Conservation (phyloP, 192 early-diverging fungal genomes). For the Mortierella hygrophila region DNA sequence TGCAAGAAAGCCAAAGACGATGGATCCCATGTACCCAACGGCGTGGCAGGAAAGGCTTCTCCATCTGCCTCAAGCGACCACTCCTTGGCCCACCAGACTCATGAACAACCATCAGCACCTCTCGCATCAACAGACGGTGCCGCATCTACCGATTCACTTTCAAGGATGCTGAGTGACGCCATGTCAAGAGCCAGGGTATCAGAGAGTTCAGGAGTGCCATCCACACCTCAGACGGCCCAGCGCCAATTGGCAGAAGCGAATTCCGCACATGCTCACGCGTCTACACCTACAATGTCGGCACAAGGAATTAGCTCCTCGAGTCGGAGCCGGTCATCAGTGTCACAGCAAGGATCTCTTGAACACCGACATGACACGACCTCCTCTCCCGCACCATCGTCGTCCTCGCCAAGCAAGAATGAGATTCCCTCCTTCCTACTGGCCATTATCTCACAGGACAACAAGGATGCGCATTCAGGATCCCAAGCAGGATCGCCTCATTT, state of each 20-base stretch:
- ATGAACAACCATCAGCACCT: neutral
- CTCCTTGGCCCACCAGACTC: neutral
- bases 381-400: neutral
- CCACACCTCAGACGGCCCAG: neutral
- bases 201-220: slow-evolving; percentile 40
- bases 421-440: slow-evolving; percentile 42
- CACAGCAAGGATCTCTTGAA: neutral
- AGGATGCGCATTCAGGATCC: neutral
- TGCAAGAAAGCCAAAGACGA: slow-evolving; percentile 41
- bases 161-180: slow-evolving; percentile 41
- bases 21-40: neutral
- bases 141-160: slow-evolving; percentile 24
- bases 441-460: slow-evolving; percentile 35
- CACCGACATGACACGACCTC: neutral
- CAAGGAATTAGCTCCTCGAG: neutral
- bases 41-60: neutral
- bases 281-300: neutral
- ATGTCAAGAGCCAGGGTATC: slow-evolving; percentile 49
- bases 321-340: neutral
- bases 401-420: slow-evolving; percentile 4
- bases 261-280: neutral
- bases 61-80: neutral
- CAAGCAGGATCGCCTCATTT: slow-evolving; percentile 1
- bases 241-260: neutral
- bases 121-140: slow-evolving; percentile 1